Evolutionary conservation across 2,329 filamentous ascomycete species (phyloP), one percentile per base, ranked within the genome.

Genomic region (Fusarium sp.): DNA sequence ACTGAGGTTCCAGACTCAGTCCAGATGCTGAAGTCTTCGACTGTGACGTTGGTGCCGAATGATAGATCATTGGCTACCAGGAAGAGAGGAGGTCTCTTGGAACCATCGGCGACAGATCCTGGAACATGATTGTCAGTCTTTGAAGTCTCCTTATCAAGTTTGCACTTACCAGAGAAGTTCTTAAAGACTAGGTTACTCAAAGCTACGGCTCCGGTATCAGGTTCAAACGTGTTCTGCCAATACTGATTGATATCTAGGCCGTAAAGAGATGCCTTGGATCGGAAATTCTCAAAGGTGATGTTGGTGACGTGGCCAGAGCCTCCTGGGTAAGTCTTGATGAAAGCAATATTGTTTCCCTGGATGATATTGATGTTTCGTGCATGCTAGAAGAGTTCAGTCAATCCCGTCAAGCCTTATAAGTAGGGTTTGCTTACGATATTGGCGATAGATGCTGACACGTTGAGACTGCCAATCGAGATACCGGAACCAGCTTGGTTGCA

Each of bases 401-500:
- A 3, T 0, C 8, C 11, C 16, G 6, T 25, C 2, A 9, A 7
- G 6, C 7, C 2, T 10, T 18, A 2, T 9, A 12, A 3, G 0
- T 8, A 18, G 18, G 10, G 2, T 2, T 28, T n/a, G 9, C 40
- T 46, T 13, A 58, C 54, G 3, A 58, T 58, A 25, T 58, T 58
- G 15, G 54, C 54, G n/a, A 58, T 58, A 2, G 54, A 58, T 3
- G 54, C 54, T 3, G 54, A 58, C 2, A 46, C 40, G 18, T 58
- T 58, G 3, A 58, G 54, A 9, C 54, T 58, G 1, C 54, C 54
- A 9, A 58, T 58, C 16, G 54, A 58, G 18, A 58, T 46, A n/a
- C 54, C 54, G 3, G 54, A 58, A 1, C 54, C 54, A 16, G 54
- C 54, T 46, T 58, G 54, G 13, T 58, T 58, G 4, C 54, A 58